These are phyloP conservation scores for Ogataea pini DNA, from an alignment of 805 yeast genomes.

Conservation along the genomic window DNA sequence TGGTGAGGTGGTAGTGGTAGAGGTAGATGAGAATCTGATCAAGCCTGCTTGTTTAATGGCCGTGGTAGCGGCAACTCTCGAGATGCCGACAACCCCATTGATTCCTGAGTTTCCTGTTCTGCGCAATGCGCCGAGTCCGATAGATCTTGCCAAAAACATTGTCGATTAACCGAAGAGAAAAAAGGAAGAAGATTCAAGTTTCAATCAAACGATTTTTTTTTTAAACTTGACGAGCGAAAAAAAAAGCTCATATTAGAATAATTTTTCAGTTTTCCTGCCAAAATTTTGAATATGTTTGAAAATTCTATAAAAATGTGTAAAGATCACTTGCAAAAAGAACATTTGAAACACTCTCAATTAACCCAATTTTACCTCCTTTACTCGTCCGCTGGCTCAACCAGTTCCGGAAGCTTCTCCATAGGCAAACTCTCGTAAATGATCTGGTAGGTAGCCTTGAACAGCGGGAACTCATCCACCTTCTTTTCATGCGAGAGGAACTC, in stretches of 20 bases:
- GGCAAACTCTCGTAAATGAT: slow-evolving; percentile 75
- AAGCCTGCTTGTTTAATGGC: not conserved
- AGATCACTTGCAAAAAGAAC: slow-evolving; percentile 1
- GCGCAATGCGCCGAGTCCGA: slow-evolving; percentile 12
- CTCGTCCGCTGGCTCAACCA: slow-evolving; percentile 52
- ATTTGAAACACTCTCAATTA: not conserved
- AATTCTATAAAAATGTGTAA: not conserved
- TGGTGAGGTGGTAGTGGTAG: not conserved
- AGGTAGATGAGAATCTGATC: not conserved
- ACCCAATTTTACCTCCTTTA: slow-evolving; percentile 9
- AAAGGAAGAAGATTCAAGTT: not conserved
- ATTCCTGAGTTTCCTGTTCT: not conserved
- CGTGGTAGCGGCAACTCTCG: not conserved
- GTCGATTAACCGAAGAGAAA: not conserved
- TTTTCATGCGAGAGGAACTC: slow-evolving; percentile 64
- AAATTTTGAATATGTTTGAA: slow-evolving; percentile 1
- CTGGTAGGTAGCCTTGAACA: slow-evolving; percentile 76
- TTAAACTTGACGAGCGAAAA: no score
- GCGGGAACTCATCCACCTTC: slow-evolving; percentile 72
- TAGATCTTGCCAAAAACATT: slow-evolving; percentile 16
- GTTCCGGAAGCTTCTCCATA: slow-evolving; percentile 72
- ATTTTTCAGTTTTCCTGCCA: not conserved
- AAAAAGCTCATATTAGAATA: no score
- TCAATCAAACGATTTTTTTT: not conserved
- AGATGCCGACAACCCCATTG: not conserved